phyloP scores from a whole-genome alignment of 2,329 filamentous ascomycete species.

The Fusarium algeriense region DNA sequence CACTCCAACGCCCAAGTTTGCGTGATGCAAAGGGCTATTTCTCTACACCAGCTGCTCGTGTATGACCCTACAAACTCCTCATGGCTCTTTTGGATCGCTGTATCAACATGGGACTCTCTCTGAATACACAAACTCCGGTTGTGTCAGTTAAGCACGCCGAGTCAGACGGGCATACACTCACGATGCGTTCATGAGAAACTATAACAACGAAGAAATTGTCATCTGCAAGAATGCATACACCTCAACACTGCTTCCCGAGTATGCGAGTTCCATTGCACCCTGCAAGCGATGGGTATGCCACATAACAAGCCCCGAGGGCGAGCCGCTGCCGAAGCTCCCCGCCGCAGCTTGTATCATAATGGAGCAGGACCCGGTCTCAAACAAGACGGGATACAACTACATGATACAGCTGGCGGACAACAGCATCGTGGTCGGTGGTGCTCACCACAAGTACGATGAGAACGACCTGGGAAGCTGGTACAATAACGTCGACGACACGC shows the following conservation, averaged over 20 bases:
- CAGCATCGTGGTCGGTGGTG: background rate
- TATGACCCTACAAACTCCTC: background rate
- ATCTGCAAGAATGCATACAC: background rate
- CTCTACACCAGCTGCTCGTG: background rate
- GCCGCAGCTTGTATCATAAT: background rate
- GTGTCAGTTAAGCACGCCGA: background rate
- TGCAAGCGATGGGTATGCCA: background rate
- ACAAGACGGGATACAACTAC: background rate
- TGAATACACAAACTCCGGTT: background rate
- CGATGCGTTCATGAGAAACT: background rate
- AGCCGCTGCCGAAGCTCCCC: background rate
- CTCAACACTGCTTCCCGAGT: background rate
- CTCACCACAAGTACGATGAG: constrained; percentile 1
- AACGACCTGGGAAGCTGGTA: background rate
- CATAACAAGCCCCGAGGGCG: background rate
- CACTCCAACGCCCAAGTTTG: background rate
- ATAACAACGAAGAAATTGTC: background rate
- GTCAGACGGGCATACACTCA: background rate
- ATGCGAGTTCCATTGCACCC: background rate
- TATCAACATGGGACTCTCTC: background rate
- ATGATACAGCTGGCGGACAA: background rate
- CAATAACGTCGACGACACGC: background rate
- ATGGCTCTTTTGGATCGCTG: background rate
- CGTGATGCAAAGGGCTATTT: background rate
- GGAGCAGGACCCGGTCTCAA: background rate